Percentiles rank a stretch among this genome's conserved stretches.
These are phyloP conservation scores for Ustilago sp. DNA, from an alignment of 1,284 basidiomycete genomes.

Conservation along the genomic window DNA sequence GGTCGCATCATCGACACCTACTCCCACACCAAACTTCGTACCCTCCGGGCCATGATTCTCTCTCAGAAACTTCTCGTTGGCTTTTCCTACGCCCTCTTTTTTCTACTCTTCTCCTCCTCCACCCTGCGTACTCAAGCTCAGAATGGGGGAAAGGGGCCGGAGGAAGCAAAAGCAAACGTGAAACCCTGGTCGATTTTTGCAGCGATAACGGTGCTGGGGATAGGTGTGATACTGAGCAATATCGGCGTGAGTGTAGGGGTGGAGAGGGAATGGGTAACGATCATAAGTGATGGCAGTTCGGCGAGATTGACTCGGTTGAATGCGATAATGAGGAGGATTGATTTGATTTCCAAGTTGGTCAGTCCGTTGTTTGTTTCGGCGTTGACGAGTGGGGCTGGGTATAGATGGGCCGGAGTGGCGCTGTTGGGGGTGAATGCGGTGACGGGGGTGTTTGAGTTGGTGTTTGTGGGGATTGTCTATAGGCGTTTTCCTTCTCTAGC, in stretches of 20 bases:
- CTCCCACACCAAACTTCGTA: constrained; percentile 67
- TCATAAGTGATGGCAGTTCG: constrained; percentile 69
- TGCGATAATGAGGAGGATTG: constrained; percentile 72
- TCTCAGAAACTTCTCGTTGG: constrained; percentile 72
- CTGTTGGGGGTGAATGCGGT: constrained; percentile 45
- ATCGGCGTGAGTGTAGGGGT: constrained; percentile 73
- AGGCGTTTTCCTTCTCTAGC: constrained; percentile 48
- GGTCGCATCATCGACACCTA: constrained; percentile 72
- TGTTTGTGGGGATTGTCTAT: constrained; percentile 56
- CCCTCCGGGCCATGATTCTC: constrained; percentile 72
- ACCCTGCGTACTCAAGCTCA: constrained; percentile 44
- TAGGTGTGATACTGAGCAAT: constrained; percentile 70
- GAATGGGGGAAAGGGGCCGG: constrained; percentile 46
- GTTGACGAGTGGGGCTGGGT: constrained; percentile 70
- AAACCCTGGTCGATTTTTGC: constrained; percentile 69
- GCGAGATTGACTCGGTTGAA: constrained; percentile 65
- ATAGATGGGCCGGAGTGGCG: constrained; percentile 46
- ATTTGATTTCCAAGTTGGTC: constrained; percentile 74
- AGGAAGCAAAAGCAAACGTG: constrained; percentile 18
- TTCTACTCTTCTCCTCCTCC: constrained; percentile 63
- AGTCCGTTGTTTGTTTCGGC: constrained; percentile 75
- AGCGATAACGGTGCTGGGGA: constrained; percentile 71
- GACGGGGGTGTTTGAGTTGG: constrained; percentile 54
- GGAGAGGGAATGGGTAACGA: constrained; percentile 75
- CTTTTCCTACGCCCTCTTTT: constrained; percentile 71